Percentiles rank a stretch among this genome's conserved stretches.
Conservation (phyloP, 768 basidiomycete genomes). For the Pholiota molesta region DNA sequence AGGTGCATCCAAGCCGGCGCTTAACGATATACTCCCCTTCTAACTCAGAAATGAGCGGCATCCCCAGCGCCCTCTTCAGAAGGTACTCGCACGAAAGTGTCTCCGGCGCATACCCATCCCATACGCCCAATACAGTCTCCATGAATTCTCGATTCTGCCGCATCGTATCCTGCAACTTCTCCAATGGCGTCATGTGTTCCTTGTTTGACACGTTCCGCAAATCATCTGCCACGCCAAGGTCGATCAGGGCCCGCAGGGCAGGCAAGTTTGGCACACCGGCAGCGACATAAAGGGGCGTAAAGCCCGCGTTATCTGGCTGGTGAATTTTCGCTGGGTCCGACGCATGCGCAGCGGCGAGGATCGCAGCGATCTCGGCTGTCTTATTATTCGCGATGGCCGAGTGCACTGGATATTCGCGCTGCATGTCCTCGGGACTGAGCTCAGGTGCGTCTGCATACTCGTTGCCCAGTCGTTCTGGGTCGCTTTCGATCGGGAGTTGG, state of each 20-base stretch:
- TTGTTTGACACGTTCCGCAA: constrained; percentile 5
- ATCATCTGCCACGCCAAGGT: constrained; percentile 9
- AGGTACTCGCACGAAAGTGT: constrained; percentile 8
- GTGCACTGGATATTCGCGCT: constrained; percentile 12
- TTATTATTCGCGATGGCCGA: not conserved
- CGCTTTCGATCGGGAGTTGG: constrained; percentile 1
- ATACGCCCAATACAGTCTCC: not conserved
- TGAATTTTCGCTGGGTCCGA: constrained; percentile 5
- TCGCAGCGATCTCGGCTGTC: not conserved
- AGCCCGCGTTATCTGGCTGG: constrained; percentile 5
- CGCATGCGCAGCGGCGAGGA: constrained; percentile 2
- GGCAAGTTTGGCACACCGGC: constrained; percentile 7
- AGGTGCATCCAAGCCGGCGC: constrained; percentile 27
- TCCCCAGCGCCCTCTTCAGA: constrained; percentile 4
- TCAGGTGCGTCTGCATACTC: not conserved
- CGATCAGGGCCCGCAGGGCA: constrained; percentile 9
- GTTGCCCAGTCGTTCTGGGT: not conserved
- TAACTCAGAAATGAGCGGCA: not conserved
- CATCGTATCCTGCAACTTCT: constrained; percentile 8
- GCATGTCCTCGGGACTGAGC: not conserved
- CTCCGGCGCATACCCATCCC: constrained; percentile 14
- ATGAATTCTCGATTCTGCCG: not conserved
- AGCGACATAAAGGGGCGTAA: constrained; percentile 11
- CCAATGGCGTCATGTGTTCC: constrained; percentile 12
- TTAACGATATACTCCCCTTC: constrained; percentile 19